Conservation (phyloP, 257 asterid species). For the Przewalskia tangutica region DNA sequence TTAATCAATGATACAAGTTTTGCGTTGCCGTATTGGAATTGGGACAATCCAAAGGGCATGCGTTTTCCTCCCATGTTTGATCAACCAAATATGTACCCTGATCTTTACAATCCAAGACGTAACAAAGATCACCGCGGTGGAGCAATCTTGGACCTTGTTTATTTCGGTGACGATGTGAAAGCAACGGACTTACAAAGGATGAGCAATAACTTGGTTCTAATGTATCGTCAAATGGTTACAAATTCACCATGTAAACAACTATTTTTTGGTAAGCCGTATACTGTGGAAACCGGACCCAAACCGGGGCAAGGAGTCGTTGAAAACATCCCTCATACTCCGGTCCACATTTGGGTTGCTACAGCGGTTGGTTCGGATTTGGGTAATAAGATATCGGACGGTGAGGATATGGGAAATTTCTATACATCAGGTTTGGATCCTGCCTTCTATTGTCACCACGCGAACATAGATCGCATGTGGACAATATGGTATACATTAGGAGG, state of each 20-base stretch:
- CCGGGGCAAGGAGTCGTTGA: slow-evolving; percentile 18
- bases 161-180: neutral
- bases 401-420: slow-evolving; percentile 3
- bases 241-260: neutral
- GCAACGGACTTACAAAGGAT: neutral
- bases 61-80: neutral
- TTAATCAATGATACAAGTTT: slow-evolving; percentile 12
- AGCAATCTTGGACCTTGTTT: neutral
- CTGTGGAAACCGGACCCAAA: neutral
- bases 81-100: neutral
- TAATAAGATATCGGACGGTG: neutral
- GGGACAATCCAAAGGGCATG: slow-evolving; percentile 2
- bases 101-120: slow-evolving; percentile 1
- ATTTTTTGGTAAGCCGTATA: slow-evolving; percentile 8
- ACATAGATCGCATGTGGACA: neutral
- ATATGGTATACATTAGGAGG: neutral
- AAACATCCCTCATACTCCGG: neutral
- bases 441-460: slow-evolving; percentile 12
- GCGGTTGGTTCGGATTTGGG: too few species aligned
- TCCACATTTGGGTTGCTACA: slow-evolving; percentile 4
- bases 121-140: slow-evolving; percentile 11
- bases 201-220: slow-evolving; percentile 2
- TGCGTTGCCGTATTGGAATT: slow-evolving; percentile 12
- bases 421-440: neutral
- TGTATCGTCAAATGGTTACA: slow-evolving; percentile 16